These are phyloP conservation scores for Dalbergia cultrata DNA, from an alignment of 306 rosid species.

Conservation along the genomic window DNA sequence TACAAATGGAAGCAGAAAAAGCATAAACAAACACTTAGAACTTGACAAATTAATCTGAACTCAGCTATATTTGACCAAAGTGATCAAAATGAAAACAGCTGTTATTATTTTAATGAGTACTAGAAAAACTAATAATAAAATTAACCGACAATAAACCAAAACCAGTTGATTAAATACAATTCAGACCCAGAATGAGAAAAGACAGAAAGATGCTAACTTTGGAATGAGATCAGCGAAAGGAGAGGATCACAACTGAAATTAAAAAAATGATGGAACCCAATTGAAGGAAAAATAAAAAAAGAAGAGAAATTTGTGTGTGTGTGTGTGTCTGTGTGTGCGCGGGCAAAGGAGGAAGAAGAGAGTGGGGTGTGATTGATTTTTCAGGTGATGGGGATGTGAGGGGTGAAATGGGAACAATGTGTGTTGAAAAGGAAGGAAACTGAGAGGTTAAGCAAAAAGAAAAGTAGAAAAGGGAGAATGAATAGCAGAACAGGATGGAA, in stretches of 20 bases:
- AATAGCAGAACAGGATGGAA: background rate
- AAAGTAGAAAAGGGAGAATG: background rate
- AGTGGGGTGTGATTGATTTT: slow-evolving; percentile 22
- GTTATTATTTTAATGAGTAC: background rate
- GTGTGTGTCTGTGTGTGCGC: background rate
- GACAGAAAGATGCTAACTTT: slow-evolving; percentile 36
- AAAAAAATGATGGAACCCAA: slow-evolving; percentile 20
- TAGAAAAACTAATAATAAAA: slow-evolving; percentile 9
- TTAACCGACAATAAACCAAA: slow-evolving; percentile 26
- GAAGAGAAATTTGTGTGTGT: too few relatives aligned
- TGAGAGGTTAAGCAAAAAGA: slow-evolving; percentile 44
- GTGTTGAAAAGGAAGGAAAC: slow-evolving; percentile 3
- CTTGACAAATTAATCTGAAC: slow-evolving; percentile 38
- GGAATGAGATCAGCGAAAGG: slow-evolving; percentile 38
- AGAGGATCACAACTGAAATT: slow-evolving; percentile 9
- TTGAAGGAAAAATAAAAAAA: background rate
- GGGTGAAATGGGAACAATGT: slow-evolving; percentile 20
- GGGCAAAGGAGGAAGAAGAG: slow-evolving; percentile 20
- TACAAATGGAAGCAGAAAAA: slow-evolving; percentile 29
- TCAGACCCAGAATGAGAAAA: slow-evolving; percentile 8
- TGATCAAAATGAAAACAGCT: slow-evolving; percentile 27
- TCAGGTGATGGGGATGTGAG: slow-evolving; percentile 2
- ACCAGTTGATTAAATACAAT: slow-evolving; percentile 32
- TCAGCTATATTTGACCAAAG: slow-evolving; percentile 24
- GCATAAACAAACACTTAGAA: slow-evolving; percentile 30